Conservation (phyloP, 208 protist species). For the Vickermania ingenoplastis region DNA sequence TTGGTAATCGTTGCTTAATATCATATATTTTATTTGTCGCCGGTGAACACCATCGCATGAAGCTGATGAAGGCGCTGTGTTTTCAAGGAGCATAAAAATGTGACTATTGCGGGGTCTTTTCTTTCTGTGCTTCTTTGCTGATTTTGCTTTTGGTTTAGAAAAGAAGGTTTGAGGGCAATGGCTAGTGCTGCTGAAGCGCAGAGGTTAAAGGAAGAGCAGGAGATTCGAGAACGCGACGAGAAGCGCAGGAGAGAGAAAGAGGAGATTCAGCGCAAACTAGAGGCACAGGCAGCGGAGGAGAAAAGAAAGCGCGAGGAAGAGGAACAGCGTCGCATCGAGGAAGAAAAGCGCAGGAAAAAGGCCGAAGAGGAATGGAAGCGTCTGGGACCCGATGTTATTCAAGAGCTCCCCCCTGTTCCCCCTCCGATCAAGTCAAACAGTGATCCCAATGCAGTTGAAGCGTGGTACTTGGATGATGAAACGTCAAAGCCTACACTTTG, state of each 20-base stretch:
- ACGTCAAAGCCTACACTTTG: constrained; percentile 47
- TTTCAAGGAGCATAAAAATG: too few relatives aligned
- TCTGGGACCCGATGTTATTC: constrained; percentile 70
- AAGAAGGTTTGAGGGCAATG: constrained; percentile 9
- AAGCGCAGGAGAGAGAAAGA: constrained; percentile 63
- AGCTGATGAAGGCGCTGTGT: too few relatives aligned
- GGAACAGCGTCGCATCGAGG: constrained; percentile 51
- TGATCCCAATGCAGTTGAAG: constrained; percentile 36
- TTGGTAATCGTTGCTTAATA: too few relatives aligned
- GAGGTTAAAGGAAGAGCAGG: constrained; percentile 63
- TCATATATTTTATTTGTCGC: too few relatives aligned
- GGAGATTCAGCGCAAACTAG: constrained; percentile 49
- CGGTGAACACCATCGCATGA: too few relatives aligned
- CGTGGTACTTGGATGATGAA: constrained; percentile 86
- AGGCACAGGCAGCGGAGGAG: constrained; percentile 47
- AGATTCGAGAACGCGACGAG: constrained; percentile 70
- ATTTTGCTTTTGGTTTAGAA: neutral
- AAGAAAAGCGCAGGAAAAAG: constrained; percentile 40
- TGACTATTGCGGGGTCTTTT: constrained; percentile 1
- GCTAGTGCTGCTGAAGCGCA: constrained; percentile 31
- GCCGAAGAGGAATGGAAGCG: constrained; percentile 80
- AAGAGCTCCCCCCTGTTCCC: constrained; percentile 68
- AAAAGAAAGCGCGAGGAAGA: constrained; percentile 47
- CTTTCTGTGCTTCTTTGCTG: neutral
- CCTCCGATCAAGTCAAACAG: constrained; percentile 42